These are phyloP conservation scores for Penicillium thymicola DNA, from an alignment of 2,329 filamentous ascomycete genomes.

Conservation along the genomic window DNA sequence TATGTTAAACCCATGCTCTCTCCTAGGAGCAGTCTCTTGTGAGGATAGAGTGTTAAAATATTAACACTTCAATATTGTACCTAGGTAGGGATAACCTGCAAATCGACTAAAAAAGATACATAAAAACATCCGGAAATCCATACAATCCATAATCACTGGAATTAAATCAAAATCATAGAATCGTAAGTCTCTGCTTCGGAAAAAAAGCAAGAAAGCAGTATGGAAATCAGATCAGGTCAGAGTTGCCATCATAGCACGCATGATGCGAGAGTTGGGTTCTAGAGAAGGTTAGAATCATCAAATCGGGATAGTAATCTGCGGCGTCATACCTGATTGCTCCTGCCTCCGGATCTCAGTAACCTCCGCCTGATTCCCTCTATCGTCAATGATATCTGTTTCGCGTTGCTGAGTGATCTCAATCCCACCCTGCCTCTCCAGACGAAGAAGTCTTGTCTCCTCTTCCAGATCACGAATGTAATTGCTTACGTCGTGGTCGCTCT, in stretches of 20 bases:
- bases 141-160: neutral
- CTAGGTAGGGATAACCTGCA: neutral
- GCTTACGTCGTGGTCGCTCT: constrained; percentile 62
- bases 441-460: constrained; percentile 58
- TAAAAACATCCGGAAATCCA: neutral
- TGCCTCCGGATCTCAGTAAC: constrained; percentile 64
- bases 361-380: constrained; percentile 47
- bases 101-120: constrained; percentile 3
- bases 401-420: constrained; percentile 31
- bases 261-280: constrained; percentile 62
- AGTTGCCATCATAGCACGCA: constrained; percentile 69
- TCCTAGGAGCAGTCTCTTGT: neutral
- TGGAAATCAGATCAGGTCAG: constrained; percentile 53
- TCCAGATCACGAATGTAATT: constrained; percentile 71
- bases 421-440: constrained; percentile 51
- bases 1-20: neutral
- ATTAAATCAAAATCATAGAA: neutral
- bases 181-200: constrained; percentile 2
- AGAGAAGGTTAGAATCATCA: constrained; percentile 21
- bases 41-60: too few relatives aligned
- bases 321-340: constrained; percentile 79
- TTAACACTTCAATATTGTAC: neutral
- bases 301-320: neutral
- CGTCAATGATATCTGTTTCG: constrained; percentile 34
- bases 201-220: constrained; percentile 4